Evolutionary conservation across 306 rosid species (phyloP).

Genomic region (Vicia sativa): DNA sequence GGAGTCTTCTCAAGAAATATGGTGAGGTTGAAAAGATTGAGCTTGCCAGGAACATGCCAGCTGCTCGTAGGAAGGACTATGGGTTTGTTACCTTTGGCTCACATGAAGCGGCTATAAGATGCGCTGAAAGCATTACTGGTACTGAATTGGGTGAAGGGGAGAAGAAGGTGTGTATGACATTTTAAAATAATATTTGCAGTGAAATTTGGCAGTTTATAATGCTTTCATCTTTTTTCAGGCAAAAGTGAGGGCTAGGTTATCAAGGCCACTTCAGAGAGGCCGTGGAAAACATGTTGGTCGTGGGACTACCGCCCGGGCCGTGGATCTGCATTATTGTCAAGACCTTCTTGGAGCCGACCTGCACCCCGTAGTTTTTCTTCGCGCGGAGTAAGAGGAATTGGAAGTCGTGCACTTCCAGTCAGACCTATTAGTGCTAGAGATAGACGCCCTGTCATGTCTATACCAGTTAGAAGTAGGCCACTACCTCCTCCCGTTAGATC

Average conservation of each 20-base stretch:
- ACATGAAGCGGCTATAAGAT: slow-evolving; percentile 83
- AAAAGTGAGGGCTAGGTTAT: slow-evolving; percentile 92
- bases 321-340: slow-evolving; percentile 52
- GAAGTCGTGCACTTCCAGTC: slow-evolving; percentile 65
- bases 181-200: slow-evolving; percentile 18
- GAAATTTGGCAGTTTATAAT: slow-evolving; percentile 25
- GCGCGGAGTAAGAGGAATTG: slow-evolving; percentile 70
- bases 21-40: slow-evolving; percentile 84
- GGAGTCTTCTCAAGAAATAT: slow-evolving; percentile 70
- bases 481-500: slow-evolving; percentile 78
- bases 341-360: slow-evolving; percentile 84
- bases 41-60: slow-evolving; percentile 97
- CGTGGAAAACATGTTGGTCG: slow-evolving; percentile 78
- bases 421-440: slow-evolving; percentile 77
- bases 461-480: slow-evolving; percentile 68
- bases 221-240: slow-evolving; percentile 57
- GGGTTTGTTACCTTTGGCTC: slow-evolving; percentile 94
- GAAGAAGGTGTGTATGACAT: slow-evolving; percentile 64
- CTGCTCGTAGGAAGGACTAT: slow-evolving; percentile 93
- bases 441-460: slow-evolving; percentile 73
- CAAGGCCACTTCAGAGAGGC: slow-evolving; percentile 96
- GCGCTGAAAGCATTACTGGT: slow-evolving; percentile 88
- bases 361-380: slow-evolving; percentile 61
- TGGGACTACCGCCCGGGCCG: slow-evolving; percentile 72
- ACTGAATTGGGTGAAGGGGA: slow-evolving; percentile 92